Conservation (phyloP, 495 filamentous ascomycete genomes). For the Hypoxylon rickii region DNA sequence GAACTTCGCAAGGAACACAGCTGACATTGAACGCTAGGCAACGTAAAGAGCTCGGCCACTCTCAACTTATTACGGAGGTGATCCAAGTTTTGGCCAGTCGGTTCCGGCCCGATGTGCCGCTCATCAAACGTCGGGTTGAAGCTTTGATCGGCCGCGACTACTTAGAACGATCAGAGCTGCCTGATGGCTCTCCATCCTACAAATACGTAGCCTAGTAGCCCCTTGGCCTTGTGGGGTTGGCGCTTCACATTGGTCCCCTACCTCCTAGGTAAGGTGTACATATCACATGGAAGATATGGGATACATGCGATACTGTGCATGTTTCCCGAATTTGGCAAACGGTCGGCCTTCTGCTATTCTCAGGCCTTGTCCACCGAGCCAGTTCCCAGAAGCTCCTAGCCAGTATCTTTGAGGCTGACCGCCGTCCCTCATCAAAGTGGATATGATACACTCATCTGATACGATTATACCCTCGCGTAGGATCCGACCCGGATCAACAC, state of each 20-base stretch:
- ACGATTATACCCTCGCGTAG: neutral
- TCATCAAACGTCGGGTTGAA: constrained; percentile 96
- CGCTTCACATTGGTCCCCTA: neutral
- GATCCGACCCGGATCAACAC: neutral
- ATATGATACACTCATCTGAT: neutral
- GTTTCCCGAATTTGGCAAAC: neutral
- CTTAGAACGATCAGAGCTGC: constrained; percentile 75
- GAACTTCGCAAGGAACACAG: neutral
- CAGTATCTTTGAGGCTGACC: too few species aligned
- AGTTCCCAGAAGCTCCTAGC: too few species aligned
- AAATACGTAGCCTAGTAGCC: constrained; percentile 33
- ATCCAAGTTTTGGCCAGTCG: constrained; percentile 75
- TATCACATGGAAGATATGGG: neutral
- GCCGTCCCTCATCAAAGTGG: too few species aligned
- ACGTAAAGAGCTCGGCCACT: constrained; percentile 82
- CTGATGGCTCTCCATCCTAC: constrained; percentile 37
- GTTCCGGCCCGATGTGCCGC: constrained; percentile 86
- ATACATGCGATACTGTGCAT: neutral
- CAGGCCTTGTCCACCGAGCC: neutral
- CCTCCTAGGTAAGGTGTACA: neutral
- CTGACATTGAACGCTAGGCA: constrained; percentile 60
- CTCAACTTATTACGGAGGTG: constrained; percentile 82
- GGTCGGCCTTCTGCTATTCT: neutral
- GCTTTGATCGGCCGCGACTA: constrained; percentile 91
- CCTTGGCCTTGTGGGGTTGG: neutral